Evolutionary conservation across 2,329 filamentous ascomycete genomes (phyloP), one percentile per base, ranked within the genome.

Genomic region (Paecilomyces sp.): DNA sequence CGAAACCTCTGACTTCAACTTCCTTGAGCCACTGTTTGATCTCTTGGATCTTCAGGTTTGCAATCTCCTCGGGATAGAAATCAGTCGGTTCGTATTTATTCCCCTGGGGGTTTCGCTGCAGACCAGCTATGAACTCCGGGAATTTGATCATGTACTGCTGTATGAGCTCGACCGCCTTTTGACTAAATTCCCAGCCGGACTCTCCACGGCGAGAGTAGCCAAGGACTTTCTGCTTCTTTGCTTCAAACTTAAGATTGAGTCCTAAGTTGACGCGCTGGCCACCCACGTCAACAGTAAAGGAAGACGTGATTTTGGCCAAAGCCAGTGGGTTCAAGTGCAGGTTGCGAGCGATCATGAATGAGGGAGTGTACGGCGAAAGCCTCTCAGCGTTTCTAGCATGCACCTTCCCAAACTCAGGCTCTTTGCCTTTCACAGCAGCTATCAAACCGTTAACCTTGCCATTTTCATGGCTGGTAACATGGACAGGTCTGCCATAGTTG

Each of bases 211-310:
- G 89, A 25, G 93, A 96, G 75, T 97, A 99, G 0, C 94, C 94
- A 33, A 99, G 79, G 6, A 99, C 94, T 78, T 99, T 99, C 67
- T 92, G 83, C 76, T 97, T 96, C 77, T 91, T 93, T 2, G 86
- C 91, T 72, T 99, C 94, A 61, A 99, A 99, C 74, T 99, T 99
- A 65, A 99, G 82, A 70, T 99, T 99, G 62, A 99, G 81, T 0
- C 94, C 94, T 25, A 99, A 80, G 68, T 99, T 99, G 63, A 96
- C 83, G 67, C 90, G 89, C 60, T 92, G 80, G 28, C 90, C 91
- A 60, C 91, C 91, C 3, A 93, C 86, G 18, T 86, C 85, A 60
- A 99, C 90, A 58, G 88, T 89, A 74, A 96, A 97, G 0, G 93
- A 92, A 1, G 94, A 96, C 0, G 94, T 97, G 68, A 99, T 90